Evolutionary conservation across 2,329 filamentous ascomycete genomes (phyloP), one percentile per base, ranked within the genome.

Genomic region (Aspergillus sp.): DNA sequence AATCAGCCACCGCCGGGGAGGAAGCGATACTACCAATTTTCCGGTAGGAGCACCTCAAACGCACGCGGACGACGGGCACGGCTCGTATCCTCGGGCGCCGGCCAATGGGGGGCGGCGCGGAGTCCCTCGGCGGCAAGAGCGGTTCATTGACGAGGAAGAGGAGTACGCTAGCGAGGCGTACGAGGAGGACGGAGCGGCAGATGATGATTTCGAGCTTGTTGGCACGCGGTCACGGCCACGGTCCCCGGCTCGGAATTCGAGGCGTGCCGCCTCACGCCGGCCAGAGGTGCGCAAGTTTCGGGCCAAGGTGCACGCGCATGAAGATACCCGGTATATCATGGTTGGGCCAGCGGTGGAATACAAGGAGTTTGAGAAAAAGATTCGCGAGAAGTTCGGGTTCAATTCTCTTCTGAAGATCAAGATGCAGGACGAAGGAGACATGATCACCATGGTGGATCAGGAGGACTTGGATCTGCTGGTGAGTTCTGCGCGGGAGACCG

Each of bases 401-500:
- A 71, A 68, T 36, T 68, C 70, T 57, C 81, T 85, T 57, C 80
- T 88, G 62, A 86, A 86, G 58, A 94, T 97, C 80, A 96, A 93
- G 82, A 89, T 97, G 77, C 95, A 95, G 81, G 95, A 98, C 67
- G 83, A 89, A 57, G 90, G 90, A 3, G 94, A 98, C 71, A 94
- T 97, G 90, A 96, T 99, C 71, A 97, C 94, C 32, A 89, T 99
- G 86, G 92, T 90, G 31, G 95, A 99, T 75, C 91, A 97, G 75
- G 95, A 99, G 71, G 95, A 99, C 78, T 78, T 97, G 63, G 93
- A 98, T 54, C 90, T 97, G 87, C 87, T 91, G 29, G 83, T 98
- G 56, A 84, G 85, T 74, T 84, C 81, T 51, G 87, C 88, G 6
- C 90, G 87, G 75, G 84, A 84, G 53, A 79, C 81, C 60, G 92